Evolutionary conservation across 257 asterid genomes (phyloP), one percentile per base, ranked within the genome.

Genomic region (Salvia rosmarinus): DNA sequence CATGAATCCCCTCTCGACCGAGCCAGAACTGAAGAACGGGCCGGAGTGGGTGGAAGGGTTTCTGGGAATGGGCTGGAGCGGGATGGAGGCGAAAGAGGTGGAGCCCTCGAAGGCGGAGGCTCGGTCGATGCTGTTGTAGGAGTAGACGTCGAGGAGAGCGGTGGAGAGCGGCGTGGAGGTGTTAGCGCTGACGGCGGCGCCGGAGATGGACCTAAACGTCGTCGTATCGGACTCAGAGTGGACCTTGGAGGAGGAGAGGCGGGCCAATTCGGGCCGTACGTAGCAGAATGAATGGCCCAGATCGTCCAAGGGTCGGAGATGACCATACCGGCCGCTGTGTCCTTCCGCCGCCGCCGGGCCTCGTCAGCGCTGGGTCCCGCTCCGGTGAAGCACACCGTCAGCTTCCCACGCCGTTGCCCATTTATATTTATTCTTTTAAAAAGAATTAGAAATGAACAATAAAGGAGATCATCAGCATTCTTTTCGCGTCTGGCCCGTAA

Each of bases 331-430:
- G 61, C 62, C 0, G 82, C 78, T 19, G 77, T 65, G 4, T 78
- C 77, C 49, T 79, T 85, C 73, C 89, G 73, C 71, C 87, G 73
- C 63, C 94, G 83, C 17, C 87, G 92, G 30, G 75, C 39, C 23
- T 77, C 89, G 20, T 71, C 85, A 74, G 75, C 83, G 67, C 77
- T 70, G 77, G 75, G 84, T 3, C 59, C 83, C 66, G 40, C 82
- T 23, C 90, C 92, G 80, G 82, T 83, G 89, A 90, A 90, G 79
- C 98, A 93, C 14, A 80, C 88, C 55, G 90, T 79, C 8, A 87
- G 84, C 83, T 90, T 93, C 74, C 97, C 35, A 75, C 87, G 60
- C 98, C 97, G 91, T 94, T 94, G 56, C 98, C 98, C 98, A 94
- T 92, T 70, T 56, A n/a, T 21, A 19, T 4, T 7, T 28, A 34